A percentile compares a stretch with the other conserved stretches of the same genome.
Evolutionary conservation across 805 yeast species (phyloP).

Genomic region (Metschnikowia aberdeeniae): DNA sequence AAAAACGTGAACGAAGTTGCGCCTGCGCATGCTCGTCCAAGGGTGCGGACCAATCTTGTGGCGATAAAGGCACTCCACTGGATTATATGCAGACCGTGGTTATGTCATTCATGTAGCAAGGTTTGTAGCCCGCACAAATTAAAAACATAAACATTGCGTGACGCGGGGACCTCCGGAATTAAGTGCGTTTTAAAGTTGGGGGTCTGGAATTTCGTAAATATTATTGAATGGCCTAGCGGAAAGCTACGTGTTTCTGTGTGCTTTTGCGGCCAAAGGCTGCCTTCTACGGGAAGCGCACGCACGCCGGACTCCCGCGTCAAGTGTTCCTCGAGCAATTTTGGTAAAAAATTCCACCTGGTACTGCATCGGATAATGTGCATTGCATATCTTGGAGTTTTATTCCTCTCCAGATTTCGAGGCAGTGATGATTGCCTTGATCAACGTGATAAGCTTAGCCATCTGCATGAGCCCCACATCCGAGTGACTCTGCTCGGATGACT

Average conservation of each 20-base stretch:
- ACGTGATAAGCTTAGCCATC: constrained; percentile 34
- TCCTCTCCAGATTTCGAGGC: constrained; percentile 7
- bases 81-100: neutral
- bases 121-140: neutral
- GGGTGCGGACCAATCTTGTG: neutral
- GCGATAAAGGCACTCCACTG: neutral
- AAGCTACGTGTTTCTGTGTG: neutral
- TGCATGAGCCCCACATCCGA: constrained; percentile 42
- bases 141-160: neutral
- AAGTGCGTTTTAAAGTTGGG: no score
- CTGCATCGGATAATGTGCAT: constrained; percentile 4
- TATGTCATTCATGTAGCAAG: neutral
- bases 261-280: no score
- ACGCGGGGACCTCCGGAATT: neutral
- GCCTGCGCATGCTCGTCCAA: neutral
- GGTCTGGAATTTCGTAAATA: no score
- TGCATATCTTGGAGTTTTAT: neutral
- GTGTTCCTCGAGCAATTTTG: neutral
- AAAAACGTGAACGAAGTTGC: neutral
- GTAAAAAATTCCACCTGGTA: neutral
- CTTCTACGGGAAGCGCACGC: neutral
- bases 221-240: neutral
- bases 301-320: neutral
- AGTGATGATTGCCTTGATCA: constrained; percentile 12
- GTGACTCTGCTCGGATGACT: constrained; percentile 21